Conservation (phyloP, 306 rosid species). For the Echinosophora koreensis region DNA sequence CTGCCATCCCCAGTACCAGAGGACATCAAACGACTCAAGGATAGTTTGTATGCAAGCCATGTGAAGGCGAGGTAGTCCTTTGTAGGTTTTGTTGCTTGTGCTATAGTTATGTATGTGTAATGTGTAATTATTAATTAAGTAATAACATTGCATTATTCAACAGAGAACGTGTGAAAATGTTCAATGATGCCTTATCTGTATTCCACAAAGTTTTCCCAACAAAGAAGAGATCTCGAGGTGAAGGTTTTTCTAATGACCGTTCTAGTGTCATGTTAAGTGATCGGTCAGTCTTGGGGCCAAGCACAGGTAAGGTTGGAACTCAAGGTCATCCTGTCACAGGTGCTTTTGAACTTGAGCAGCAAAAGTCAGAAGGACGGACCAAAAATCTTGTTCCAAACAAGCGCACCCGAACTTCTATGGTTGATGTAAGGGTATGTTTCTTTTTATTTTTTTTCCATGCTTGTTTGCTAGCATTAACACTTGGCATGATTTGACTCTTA, state of each 20-base stretch:
- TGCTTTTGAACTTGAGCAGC: conserved; percentile 89
- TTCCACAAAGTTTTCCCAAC: conserved; percentile 88
- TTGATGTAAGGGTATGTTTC: conserved; percentile 77
- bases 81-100: conserved; percentile 52
- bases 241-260: conserved; percentile 74
- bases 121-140: conserved; percentile 40
- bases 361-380: conserved; percentile 82
- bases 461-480: conserved; percentile 17
- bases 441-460: conserved; percentile 25
- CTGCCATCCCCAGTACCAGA: conserved; percentile 70
- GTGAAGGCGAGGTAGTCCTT: conserved; percentile 88
- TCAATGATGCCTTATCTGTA: conserved; percentile 78
- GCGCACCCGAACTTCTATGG: conserved; percentile 96
- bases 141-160: conserved; percentile 52
- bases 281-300: conserved; percentile 74
- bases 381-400: conserved; percentile 81
- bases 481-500: conserved; percentile 17
- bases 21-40: conserved; percentile 76
- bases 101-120: conserved; percentile 39
- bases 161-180: conserved; percentile 85
- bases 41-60: conserved; percentile 57
- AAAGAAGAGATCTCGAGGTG: conserved; percentile 96
- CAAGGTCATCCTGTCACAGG: conserved; percentile 75
- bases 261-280: conserved; percentile 72
- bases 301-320: conserved; percentile 76